These are phyloP conservation scores for Nothophoma quercina DNA, from an alignment of 2,329 filamentous ascomycete species.

Conservation along the genomic window DNA sequence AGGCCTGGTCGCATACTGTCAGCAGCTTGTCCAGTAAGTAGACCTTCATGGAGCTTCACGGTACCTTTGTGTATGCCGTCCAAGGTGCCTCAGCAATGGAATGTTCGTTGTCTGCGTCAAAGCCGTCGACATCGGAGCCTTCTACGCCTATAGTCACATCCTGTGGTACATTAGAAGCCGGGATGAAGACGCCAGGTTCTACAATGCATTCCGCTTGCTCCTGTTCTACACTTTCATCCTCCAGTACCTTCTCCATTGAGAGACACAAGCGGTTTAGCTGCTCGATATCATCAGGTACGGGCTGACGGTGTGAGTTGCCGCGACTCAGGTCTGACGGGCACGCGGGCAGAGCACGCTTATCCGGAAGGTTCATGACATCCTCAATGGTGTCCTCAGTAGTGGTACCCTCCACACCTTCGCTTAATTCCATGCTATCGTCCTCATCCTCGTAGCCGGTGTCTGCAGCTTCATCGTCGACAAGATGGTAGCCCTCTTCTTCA, in stretches of 20 bases:
- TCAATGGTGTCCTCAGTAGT: neutral
- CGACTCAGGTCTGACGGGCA: neutral
- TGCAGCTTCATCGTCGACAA: constrained; percentile 14
- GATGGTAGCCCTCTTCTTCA: neutral
- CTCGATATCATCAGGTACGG: neutral
- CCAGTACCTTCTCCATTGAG: neutral
- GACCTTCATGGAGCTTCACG: neutral
- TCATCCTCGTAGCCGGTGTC: constrained; percentile 26
- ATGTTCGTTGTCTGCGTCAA: constrained; percentile 2
- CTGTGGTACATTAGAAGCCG: neutral
- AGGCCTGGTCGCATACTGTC: neutral
- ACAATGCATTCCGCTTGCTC: neutral
- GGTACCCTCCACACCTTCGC: constrained; percentile 3
- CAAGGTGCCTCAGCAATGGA: neutral
- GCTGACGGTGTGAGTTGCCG: neutral
- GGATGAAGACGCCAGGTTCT: neutral
- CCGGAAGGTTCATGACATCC: neutral
- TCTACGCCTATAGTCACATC: neutral
- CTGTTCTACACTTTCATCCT: neutral
- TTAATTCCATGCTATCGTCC: constrained; percentile 28
- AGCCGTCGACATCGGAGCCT: neutral
- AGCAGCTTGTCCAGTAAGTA: neutral
- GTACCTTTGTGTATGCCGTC: neutral
- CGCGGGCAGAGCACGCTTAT: neutral
- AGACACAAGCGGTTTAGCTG: neutral